phyloP scores from a whole-genome alignment of 140 eudicot species.

The Flaveria floridana region DNA sequence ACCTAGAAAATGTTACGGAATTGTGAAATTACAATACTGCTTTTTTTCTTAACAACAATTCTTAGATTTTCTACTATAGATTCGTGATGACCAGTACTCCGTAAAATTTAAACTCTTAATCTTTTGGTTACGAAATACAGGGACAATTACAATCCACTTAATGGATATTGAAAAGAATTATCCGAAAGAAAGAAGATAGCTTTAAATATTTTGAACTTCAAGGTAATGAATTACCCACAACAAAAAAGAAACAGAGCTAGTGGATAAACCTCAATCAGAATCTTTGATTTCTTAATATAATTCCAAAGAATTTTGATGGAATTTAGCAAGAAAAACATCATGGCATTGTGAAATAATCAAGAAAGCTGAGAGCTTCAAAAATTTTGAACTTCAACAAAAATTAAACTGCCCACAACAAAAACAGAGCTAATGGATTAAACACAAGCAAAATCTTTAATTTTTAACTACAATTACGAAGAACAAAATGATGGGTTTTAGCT shows the following conservation, averaged over 20 bases:
- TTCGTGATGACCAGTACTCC: too few relatives aligned
- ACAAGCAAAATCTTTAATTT: not conserved
- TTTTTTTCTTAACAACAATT: too few relatives aligned
- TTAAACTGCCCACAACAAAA: too few relatives aligned
- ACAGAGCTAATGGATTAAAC: constrained; percentile 5
- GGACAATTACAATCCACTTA: too few relatives aligned
- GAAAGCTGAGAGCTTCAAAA: too few relatives aligned
- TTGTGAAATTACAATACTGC: not conserved
- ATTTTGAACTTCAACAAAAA: too few relatives aligned
- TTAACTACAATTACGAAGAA: too few relatives aligned
- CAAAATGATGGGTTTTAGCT: not conserved
- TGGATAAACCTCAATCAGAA: not conserved
- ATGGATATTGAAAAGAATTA: too few relatives aligned
- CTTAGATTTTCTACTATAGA: too few relatives aligned
- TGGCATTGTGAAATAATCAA: not conserved
- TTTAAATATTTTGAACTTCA: not conserved
- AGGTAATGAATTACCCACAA: not conserved
- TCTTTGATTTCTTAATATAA: not conserved
- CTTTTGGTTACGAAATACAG: too few relatives aligned
- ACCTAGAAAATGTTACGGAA: not conserved
- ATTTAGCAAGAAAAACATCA: not conserved
- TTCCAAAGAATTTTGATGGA: not conserved
- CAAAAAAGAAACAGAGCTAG: not conserved
- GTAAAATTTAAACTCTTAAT: too few relatives aligned
- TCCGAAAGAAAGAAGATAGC: too few relatives aligned